Conservation (phyloP, 148 eudicot species). For the Rhododendron ferrugineum region DNA sequence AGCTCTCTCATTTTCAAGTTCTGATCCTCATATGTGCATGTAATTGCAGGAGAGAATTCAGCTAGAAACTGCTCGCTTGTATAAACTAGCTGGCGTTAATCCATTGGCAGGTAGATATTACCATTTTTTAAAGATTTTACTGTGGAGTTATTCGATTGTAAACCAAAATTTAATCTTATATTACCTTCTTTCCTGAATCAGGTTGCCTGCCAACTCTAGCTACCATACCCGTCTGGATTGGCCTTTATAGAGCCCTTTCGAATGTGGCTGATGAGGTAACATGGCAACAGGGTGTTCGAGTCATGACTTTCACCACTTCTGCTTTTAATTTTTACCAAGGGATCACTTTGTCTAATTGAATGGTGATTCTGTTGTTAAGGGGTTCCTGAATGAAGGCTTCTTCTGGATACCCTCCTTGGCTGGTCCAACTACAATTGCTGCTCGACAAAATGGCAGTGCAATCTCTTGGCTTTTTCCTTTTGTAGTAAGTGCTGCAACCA, state of each 20-base stretch:
- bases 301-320: background rate
- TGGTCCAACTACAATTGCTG: slow-evolving; percentile 90
- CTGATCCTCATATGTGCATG: slow-evolving; percentile 5
- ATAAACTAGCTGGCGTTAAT: slow-evolving; percentile 87
- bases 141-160: background rate
- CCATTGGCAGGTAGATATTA: slow-evolving; percentile 73
- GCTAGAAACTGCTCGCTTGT: slow-evolving; percentile 85
- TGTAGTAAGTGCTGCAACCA: slow-evolving; percentile 45
- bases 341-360: slow-evolving; percentile 3
- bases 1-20: background rate
- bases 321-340: background rate
- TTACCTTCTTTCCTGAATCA: slow-evolving; percentile 19
- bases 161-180: background rate
- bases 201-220: slow-evolving; percentile 94
- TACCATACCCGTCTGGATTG: slow-evolving; percentile 98
- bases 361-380: slow-evolving; percentile 33
- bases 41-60: slow-evolving; percentile 79
- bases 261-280: slow-evolving; percentile 94
- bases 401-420: slow-evolving; percentile 99
- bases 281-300: background rate
- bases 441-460: slow-evolving; percentile 85
- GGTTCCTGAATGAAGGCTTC: slow-evolving; percentile 90
- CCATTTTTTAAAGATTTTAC: background rate
- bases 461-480: slow-evolving; percentile 97
- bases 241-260: slow-evolving; percentile 91